Base-by-base conservation (phyloP, 148 eudicot species). In the Pharnaceum exiguum region DNA sequence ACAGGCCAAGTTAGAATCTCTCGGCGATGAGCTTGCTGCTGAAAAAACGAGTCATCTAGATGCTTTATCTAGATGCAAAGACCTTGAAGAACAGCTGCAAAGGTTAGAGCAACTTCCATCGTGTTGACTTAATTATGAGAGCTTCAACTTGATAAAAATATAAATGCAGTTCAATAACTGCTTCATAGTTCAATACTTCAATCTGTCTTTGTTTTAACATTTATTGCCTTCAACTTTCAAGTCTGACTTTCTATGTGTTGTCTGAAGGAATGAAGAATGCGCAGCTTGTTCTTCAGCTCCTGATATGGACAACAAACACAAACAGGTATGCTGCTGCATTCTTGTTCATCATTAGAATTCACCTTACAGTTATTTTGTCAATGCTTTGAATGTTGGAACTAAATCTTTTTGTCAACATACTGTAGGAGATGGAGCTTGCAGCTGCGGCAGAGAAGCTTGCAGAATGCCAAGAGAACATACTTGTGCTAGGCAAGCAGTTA, bases 361-460 rank as follows among this genome's bases (percentile, higher is more conserved):
- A 24, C 29, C n/a, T 33, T 22, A 38, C 24, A 38, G 23, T 16
- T 5, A 12, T 7, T 22, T 22, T 0, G n/a, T n/a, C 19, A 1
- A 16, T 21, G 21, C 15, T 37, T 32, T 7, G n/a, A 48, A 22
- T 29, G 16, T 37, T 24, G 13, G 21, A 0, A 47, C 16, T 46
- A 15, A 35, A 56, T 1, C 24, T 9, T 44, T 31, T 3, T 31
- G 18, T 47, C 15, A 18, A 57, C 23, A 55, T 46, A 10, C 52
- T 52, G 6, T 72, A 93, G 98, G 96, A 85, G 55, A 83, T 64
- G 29, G 96, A 93, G 43, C 37, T 93, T 47, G 77, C 80, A 16
- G 94, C 88, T 64, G 98, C 98, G 28, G 85, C 95, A 57, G 95
- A 83, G 76, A 82, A 79, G 86, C 76, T 90, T 37, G 88, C 86